phyloP scores from a whole-genome alignment of 306 rosid species.

The Alnus rubra region DNA sequence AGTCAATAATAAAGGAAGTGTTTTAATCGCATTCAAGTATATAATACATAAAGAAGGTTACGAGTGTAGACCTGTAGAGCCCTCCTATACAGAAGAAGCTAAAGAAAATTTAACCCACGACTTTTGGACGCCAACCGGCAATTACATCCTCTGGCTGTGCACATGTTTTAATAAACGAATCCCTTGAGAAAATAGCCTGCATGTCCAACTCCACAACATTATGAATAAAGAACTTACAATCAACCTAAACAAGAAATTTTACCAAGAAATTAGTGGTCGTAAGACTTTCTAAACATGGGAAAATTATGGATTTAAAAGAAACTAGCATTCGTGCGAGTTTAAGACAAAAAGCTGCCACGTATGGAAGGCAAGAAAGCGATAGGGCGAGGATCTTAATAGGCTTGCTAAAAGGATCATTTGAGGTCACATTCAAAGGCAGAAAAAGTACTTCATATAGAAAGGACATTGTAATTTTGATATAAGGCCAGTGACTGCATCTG shows the following conservation, averaged over 20 bases:
- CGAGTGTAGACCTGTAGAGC: constrained; percentile 5
- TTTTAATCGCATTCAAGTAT: not conserved
- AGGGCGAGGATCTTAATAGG: not conserved
- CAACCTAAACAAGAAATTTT: not conserved
- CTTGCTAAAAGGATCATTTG: not conserved
- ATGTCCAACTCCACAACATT: constrained; percentile 14
- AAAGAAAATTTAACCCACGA: constrained; percentile 48
- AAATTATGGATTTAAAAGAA: not conserved
- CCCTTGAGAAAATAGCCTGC: constrained; percentile 76
- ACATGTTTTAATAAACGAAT: constrained; percentile 75
- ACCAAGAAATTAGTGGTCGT: not conserved
- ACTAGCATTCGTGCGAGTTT: not conserved
- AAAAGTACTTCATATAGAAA: no score
- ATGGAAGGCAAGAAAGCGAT: not conserved
- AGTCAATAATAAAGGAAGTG: not conserved
- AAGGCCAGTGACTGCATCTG: no score
- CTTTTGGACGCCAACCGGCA: constrained; percentile 97
- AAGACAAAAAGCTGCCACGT: not conserved
- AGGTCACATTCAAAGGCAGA: not conserved
- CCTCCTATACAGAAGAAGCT: constrained; percentile 3
- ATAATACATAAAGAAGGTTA: constrained; percentile 2
- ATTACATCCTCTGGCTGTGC: constrained; percentile 76
- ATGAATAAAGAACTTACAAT: constrained; percentile 10
- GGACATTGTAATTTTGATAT: no score
- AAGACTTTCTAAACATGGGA: not conserved